phyloP scores from a whole-genome alignment of 2,329 filamentous ascomycete species.

The Escovopsis sp. region DNA sequence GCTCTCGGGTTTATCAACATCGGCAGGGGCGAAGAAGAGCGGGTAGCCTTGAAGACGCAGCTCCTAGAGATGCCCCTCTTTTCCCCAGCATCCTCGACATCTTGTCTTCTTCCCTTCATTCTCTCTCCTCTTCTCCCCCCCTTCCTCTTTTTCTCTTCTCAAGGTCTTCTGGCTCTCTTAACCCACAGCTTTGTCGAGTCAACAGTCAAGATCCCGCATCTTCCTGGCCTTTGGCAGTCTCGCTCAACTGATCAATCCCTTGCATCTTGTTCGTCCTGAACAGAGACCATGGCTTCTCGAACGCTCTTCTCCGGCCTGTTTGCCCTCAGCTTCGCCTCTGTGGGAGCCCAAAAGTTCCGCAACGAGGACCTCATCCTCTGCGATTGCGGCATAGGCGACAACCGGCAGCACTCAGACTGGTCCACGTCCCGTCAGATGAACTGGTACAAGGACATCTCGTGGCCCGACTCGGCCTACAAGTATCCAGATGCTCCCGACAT shows the following conservation, averaged over 20 bases:
- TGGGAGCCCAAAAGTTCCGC: conserved; percentile 13
- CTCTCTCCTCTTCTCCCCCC: neutral
- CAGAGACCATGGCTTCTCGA: too few species aligned
- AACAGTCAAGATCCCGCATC: too few species aligned
- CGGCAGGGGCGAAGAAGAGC: neutral
- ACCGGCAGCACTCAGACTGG: conserved; percentile 24
- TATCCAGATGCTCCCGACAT: conserved; percentile 24
- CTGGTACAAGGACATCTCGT: conserved; percentile 25
- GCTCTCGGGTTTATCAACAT: neutral
- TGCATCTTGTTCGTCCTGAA: conserved; percentile 13
- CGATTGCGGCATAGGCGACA: conserved; percentile 28
- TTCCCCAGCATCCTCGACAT: neutral
- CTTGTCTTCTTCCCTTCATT: neutral
- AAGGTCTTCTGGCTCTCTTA: neutral
- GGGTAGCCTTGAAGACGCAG: neutral
- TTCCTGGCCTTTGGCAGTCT: too few species aligned
- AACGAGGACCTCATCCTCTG: conserved; percentile 25
- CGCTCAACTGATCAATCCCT: too few species aligned
- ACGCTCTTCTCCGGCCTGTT: conserved; percentile 8
- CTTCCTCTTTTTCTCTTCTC: neutral
- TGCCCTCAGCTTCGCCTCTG: conserved; percentile 11
- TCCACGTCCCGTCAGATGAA: conserved; percentile 30
- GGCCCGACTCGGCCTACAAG: conserved; percentile 19
- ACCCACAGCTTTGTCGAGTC: neutral
- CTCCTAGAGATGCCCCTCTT: too few species aligned